Evolutionary conservation across 2,329 filamentous ascomycete genomes (phyloP).

Genomic region (Pestalotiopsis sp.): DNA sequence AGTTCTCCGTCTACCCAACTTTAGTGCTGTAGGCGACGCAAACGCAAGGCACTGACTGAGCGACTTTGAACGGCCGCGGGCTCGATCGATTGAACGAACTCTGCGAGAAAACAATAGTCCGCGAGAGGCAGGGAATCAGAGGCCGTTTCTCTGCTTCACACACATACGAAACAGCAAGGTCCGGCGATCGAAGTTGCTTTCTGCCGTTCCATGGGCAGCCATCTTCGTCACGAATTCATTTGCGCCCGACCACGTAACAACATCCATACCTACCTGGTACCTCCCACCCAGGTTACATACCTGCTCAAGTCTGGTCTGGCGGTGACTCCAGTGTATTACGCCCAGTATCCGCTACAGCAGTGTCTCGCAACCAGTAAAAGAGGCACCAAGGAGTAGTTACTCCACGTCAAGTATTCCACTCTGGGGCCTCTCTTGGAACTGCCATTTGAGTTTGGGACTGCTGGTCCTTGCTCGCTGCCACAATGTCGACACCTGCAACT

Average conservation of each 20-base stretch:
- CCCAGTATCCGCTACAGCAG: conserved; percentile 1
- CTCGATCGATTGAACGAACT: neutral
- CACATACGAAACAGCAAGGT: neutral
- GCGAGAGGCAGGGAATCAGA: neutral
- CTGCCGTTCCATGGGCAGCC: neutral
- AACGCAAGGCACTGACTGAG: neutral
- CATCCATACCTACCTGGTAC: neutral
- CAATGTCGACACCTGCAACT: conserved; percentile 34
- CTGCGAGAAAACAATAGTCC: neutral
- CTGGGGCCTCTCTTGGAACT: neutral
- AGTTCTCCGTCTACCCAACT: neutral
- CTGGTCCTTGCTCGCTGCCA: conserved; percentile 15
- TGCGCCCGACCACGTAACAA: neutral
- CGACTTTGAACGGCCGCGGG: neutral
- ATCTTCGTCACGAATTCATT: neutral
- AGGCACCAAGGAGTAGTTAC: conserved; percentile 12
- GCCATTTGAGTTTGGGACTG: conserved; percentile 4
- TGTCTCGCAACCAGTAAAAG: conserved; percentile 5
- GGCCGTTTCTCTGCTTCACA: neutral
- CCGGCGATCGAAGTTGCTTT: neutral
- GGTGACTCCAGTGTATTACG: neutral
- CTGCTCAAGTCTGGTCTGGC: neutral
- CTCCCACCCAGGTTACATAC: neutral
- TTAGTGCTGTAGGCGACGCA: neutral
- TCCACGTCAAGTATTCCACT: conserved; percentile 11